These are phyloP conservation scores for Umbellularia californica DNA, from an alignment of 164 flowering plant species.

Conservation along the genomic window DNA sequence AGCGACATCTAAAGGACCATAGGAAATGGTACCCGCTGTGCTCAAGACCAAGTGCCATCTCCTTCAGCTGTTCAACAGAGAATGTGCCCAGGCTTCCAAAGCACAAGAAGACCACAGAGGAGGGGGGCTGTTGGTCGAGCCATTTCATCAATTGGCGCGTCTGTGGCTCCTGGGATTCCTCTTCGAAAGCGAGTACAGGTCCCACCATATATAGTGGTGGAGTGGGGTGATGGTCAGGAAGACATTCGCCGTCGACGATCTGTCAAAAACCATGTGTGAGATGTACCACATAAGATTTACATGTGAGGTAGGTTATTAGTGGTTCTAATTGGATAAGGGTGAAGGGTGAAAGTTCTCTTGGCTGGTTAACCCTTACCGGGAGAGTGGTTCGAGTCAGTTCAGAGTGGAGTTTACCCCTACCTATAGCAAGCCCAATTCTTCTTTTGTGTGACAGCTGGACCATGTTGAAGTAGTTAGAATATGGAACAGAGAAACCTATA, in stretches of 20 bases:
- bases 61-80: slow-evolving; percentile 15
- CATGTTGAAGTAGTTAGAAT: too few relatives aligned
- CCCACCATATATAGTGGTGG: not conserved
- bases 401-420: too few relatives aligned
- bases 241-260: not conserved
- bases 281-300: too few relatives aligned
- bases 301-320: too few relatives aligned
- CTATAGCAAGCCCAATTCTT: too few relatives aligned
- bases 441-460: too few relatives aligned
- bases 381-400: too few relatives aligned
- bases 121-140: slow-evolving; percentile 5
- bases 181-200: not conserved
- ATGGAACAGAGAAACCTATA: too few relatives aligned
- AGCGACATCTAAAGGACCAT: not conserved
- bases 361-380: too few relatives aligned
- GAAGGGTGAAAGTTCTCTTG: too few relatives aligned
- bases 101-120: slow-evolving; percentile 10
- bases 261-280: too few relatives aligned
- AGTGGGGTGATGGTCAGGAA: slow-evolving; percentile 11
- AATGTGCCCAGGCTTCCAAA: slow-evolving; percentile 13
- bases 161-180: not conserved
- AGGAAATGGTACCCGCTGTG: slow-evolving; percentile 1
- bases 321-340: too few relatives aligned
- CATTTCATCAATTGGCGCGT: slow-evolving; percentile 7
- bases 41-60: slow-evolving; percentile 13